Percentiles rank a stretch among this genome's conserved stretches.
phyloP scores from a whole-genome alignment of 106 monocot genomes.

The Dioscorea zingiberensis region DNA sequence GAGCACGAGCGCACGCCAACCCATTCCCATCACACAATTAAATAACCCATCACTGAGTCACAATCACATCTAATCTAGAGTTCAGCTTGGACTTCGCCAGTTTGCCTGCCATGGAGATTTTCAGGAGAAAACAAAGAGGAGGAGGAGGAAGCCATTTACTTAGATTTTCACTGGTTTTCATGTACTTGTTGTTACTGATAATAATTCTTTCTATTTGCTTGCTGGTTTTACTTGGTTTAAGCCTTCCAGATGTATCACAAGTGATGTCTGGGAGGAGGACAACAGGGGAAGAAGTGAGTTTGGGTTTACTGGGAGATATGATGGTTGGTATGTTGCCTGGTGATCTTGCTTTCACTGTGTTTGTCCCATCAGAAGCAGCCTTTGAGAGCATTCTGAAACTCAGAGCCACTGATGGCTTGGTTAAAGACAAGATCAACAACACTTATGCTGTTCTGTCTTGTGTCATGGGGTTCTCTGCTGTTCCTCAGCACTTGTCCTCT shows the following conservation, averaged over 20 bases:
- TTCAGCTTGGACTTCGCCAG: no score
- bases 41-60: no score
- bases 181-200: no score
- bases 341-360: slow-evolving; percentile 71
- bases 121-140: no score
- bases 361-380: slow-evolving; percentile 52
- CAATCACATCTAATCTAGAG: no score
- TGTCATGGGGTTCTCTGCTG: slow-evolving; percentile 60
- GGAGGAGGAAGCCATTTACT: no score
- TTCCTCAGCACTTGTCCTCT: slow-evolving; percentile 40
- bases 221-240: slow-evolving; percentile 23
- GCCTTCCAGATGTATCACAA: slow-evolving; percentile 33
- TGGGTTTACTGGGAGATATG: slow-evolving; percentile 51
- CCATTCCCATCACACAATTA: no score
- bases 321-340: slow-evolving; percentile 70
- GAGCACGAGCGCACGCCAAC: no score
- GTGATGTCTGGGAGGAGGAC: background rate
- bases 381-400: slow-evolving; percentile 44
- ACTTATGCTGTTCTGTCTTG: slow-evolving; percentile 72
- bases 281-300: background rate
- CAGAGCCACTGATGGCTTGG: slow-evolving; percentile 18
- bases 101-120: no score
- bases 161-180: no score
- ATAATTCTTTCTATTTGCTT: slow-evolving; percentile 10
- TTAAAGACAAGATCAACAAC: slow-evolving; percentile 25